phyloP scores from a whole-genome alignment of 1,139 yeast genomes.

The Suhomyces bolitotheri region DNA sequence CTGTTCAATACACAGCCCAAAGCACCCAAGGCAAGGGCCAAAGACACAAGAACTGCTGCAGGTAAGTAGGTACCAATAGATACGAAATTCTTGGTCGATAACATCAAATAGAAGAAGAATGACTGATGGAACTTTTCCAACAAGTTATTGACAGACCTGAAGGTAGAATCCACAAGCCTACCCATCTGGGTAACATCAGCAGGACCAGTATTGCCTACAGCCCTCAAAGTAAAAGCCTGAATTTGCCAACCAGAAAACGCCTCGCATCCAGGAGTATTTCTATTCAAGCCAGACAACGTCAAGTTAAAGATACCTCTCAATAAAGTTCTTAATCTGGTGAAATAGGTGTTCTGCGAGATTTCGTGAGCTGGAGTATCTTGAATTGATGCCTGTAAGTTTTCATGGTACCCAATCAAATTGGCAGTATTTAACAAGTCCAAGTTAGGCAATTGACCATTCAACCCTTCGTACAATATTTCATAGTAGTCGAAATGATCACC shows the following conservation, averaged over 20 bases:
- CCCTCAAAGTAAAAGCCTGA: conserved; percentile 82
- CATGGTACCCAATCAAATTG: conserved; percentile 67
- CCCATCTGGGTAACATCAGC: conserved; percentile 91
- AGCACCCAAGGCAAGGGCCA: conserved; percentile 71
- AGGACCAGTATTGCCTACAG: conserved; percentile 51
- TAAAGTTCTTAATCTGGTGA: conserved; percentile 60
- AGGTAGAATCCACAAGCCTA: conserved; percentile 80
- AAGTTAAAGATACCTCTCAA: conserved; percentile 65
- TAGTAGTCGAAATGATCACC: conserved; percentile 70
- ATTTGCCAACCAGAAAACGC: conserved; percentile 97
- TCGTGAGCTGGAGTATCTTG: conserved; percentile 58
- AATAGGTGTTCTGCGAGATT: conserved; percentile 46
- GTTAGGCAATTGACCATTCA: conserved; percentile 95
- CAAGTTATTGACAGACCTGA: conserved; percentile 87
- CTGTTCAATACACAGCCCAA: conserved; percentile 57
- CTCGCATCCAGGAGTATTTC: conserved; percentile 69
- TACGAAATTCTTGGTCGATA: conserved; percentile 79
- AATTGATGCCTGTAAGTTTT: conserved; percentile 66
- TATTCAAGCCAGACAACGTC: conserved; percentile 67
- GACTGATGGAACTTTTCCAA: conserved; percentile 97
- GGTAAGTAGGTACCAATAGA: conserved; percentile 95
- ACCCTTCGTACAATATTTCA: conserved; percentile 80
- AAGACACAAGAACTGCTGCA: conserved; percentile 72
- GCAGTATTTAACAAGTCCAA: conserved; percentile 86
- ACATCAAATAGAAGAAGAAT: conserved; percentile 84